Base-by-base conservation (phyloP, 495 filamentous ascomycete species). In the Durotheca rogersii region DNA sequence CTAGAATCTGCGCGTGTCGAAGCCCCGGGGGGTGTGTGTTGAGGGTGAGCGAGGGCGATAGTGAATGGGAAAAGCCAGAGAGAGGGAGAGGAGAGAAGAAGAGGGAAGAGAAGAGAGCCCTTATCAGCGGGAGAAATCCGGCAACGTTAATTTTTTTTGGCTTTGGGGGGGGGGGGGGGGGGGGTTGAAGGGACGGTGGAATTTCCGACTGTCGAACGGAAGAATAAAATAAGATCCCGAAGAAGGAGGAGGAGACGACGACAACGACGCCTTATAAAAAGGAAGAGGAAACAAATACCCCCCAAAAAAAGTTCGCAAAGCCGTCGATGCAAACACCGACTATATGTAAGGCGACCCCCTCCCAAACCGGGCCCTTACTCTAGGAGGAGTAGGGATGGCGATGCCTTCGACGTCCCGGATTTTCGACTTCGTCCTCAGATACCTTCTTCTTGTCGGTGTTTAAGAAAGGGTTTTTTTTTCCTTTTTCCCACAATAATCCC, bases 251-350 rank as follows among this genome's bases (percentile, higher is more conserved):
- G n/a, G n/a, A n/a, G n/a, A n/a, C n/a, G n/a, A n/a, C n/a, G n/a
- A n/a, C n/a, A n/a, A n/a, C n/a, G n/a, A n/a, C n/a, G n/a, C n/a
- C n/a, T n/a, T n/a, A n/a, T n/a, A n/a, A n/a, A n/a, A n/a, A n/a
- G n/a, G n/a, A n/a, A n/a, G n/a, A n/a, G n/a, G n/a, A n/a, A n/a
- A n/a, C n/a, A n/a, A n/a, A n/a, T n/a, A n/a, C n/a, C n/a, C n/a
- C n/a, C n/a, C n/a, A n/a, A n/a, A n/a, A n/a, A n/a, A n/a, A n/a
- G n/a, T n/a, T n/a, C n/a, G n/a, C n/a, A n/a, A n/a, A n/a, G n/a
- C n/a, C 51, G 45, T 60, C 51, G 46, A 51, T 56, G 57, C 51
- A 60, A 60, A 60, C 57, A 60, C 47, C 45, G 41, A 49, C 38
- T 48, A 60, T 51, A 60, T 56, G 52, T 51, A 40, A 34, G 46